Evolutionary conservation across 768 basidiomycete genomes (phyloP), one percentile per base, ranked within the genome.

Genomic region (Imleria badia): DNA sequence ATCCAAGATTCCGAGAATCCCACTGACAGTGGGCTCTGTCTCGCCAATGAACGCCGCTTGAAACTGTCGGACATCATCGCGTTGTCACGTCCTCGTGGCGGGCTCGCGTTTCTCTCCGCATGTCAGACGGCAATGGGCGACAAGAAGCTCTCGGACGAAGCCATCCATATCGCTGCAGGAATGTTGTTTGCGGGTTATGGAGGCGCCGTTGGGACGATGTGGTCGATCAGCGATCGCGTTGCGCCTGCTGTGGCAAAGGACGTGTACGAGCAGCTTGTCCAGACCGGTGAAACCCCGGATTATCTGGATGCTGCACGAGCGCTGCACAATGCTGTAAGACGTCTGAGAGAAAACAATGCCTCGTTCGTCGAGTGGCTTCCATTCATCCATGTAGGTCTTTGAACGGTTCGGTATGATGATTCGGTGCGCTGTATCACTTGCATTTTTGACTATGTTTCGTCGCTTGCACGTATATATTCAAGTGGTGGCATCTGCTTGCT

Each of bases 61-160:
- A 48, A 45, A 7, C n/a, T 55, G 4, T 42, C 52, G 1, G 39
- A 46, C n/a, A 47, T 39, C 9, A 23, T 47, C 4, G 15, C 34
- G 6, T 17, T 36, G 8, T 50, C 53, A 3, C 41, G 47, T 29
- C 60, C 39, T 35, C 71, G n/a, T 39, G 65, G 43, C 36, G 51
- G 68, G 39, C 65, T 79, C 33, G 78, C 72, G 0, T 75, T 77
- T 55, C 72, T 80, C 11, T 78, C 78, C 12, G 79, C 78, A 3
- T 79, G 77, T 59, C 71, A 80, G 52, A 79, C 74, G 6, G 74
- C 74, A 3, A 67, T 58, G 42, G 75, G 75, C 2, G 64, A 68
- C 33, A 40, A 60, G 62, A 70, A 54, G 48, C 67, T 69, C 13
- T 48, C 66, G 1, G 70, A 74, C 17, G 75, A 78, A 39, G 68